Evolutionary conservation across 2,329 filamentous ascomycete genomes (phyloP).

Genomic region (Calonectria hongkongensis): DNA sequence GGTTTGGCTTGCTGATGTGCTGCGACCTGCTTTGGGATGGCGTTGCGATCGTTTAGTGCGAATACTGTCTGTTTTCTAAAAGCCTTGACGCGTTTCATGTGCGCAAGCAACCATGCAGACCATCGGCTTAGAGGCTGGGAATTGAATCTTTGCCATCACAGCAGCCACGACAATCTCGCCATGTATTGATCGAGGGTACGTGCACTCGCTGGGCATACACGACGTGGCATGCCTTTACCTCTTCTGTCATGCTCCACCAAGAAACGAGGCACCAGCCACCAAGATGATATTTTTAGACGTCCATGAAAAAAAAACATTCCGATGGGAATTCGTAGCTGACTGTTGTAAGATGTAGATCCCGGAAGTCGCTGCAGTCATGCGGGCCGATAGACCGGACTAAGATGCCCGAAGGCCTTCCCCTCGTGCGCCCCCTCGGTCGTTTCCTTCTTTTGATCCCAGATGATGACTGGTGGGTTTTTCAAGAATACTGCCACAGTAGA

Average conservation of each 20-base stretch:
- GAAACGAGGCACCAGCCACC: slow-evolving; percentile 5
- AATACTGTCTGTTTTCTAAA: background rate
- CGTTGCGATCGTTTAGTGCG: background rate
- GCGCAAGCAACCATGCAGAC: background rate
- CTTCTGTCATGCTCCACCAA: background rate
- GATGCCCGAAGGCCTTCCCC: background rate
- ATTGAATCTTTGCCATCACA: no score
- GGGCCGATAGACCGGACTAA: background rate
- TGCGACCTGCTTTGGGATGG: background rate
- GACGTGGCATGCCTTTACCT: slow-evolving; percentile 10
- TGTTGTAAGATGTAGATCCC: background rate
- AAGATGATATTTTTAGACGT: background rate
- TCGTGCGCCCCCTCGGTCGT: no score
- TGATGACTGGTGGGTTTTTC: no score
- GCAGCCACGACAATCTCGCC: background rate
- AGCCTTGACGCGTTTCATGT: background rate
- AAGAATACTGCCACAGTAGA: background rate
- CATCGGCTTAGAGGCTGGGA: background rate
- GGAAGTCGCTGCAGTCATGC: slow-evolving; percentile 18
- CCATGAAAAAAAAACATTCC: background rate
- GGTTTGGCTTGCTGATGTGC: no score
- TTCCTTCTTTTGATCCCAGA: no score
- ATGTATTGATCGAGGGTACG: background rate
- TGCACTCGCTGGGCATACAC: background rate
- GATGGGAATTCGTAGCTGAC: no score